Percentiles rank a stretch among this genome's conserved stretches.
phyloP scores from a whole-genome alignment of 2,329 filamentous ascomycete genomes.

The Neonectria coccinea region DNA sequence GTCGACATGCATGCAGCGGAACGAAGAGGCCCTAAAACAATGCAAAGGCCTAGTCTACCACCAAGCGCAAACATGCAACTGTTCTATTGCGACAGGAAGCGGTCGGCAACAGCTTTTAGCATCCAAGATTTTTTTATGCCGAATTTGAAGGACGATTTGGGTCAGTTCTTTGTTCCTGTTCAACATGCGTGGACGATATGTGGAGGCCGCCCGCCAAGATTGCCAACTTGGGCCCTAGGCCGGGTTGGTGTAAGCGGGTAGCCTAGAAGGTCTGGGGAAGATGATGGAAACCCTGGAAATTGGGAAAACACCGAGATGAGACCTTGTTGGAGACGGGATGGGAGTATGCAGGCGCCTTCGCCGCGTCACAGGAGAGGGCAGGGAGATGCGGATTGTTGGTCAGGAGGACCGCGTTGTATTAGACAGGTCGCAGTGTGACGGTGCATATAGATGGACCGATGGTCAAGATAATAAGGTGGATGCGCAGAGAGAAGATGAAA shows the following conservation, averaged over 20 bases:
- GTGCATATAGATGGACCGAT: background rate
- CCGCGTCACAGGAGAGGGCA: conserved; percentile 6
- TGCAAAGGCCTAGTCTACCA: background rate
- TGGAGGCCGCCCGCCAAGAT: conserved; percentile 6
- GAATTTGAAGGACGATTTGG: background rate
- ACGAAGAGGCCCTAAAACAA: background rate
- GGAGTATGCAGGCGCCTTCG: background rate
- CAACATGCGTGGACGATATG: background rate
- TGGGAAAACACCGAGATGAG: conserved; percentile 17
- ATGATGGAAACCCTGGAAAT: conserved; percentile 17
- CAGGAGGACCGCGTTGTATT: too few species aligned
- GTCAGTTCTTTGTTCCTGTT: background rate
- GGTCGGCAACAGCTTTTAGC: background rate
- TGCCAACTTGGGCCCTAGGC: conserved; percentile 10
- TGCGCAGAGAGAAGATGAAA: background rate
- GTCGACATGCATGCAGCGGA: background rate
- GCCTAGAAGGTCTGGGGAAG: conserved; percentile 29
- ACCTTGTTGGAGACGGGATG: conserved; percentile 34
- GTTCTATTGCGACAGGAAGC: background rate
- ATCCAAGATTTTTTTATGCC: background rate
- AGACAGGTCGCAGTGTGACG: too few species aligned
- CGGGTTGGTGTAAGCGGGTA: conserved; percentile 31
- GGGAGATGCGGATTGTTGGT: background rate
- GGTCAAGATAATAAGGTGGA: background rate
- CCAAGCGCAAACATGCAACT: background rate